phyloP scores from a whole-genome alignment of 345 rosid species.

The Draba incana region DNA sequence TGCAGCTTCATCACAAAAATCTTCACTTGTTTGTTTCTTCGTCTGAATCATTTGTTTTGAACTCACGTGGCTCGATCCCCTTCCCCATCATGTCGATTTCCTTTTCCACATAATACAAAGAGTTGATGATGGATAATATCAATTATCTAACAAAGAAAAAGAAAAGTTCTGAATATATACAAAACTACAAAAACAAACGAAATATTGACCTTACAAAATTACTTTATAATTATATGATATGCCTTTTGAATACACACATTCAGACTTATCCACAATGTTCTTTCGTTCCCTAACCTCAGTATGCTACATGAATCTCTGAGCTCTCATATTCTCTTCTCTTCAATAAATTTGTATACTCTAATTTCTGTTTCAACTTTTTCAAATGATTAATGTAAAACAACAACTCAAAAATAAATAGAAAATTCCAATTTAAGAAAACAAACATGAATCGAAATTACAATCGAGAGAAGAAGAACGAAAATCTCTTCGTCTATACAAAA shows the following conservation, averaged over 20 bases:
- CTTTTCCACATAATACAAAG: slow-evolving; percentile 26
- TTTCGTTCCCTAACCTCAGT: slow-evolving; percentile 9
- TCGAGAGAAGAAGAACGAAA: slow-evolving; percentile 31
- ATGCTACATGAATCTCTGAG: not conserved
- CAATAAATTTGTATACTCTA: not conserved
- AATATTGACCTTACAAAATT: not conserved
- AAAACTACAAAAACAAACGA: not conserved
- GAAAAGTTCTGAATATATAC: no score
- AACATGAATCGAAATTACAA: slow-evolving; percentile 6
- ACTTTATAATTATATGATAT: not conserved
- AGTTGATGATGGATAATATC: not conserved
- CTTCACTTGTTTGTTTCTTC: slow-evolving; percentile 6
- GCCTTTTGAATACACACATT: not conserved
- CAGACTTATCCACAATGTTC: slow-evolving; percentile 27
- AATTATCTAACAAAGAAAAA: not conserved
- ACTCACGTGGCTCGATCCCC: slow-evolving; percentile 28
- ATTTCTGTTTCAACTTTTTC: not conserved
- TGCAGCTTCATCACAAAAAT: not conserved
- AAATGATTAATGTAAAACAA: not conserved
- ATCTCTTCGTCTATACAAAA: slow-evolving; percentile 19
- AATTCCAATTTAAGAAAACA: slow-evolving; percentile 15
- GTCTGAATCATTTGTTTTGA: slow-evolving; percentile 17
- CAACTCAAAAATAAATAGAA: slow-evolving; percentile 7
- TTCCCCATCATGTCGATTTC: slow-evolving; percentile 6
- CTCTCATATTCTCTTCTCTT: not conserved